Evolutionary conservation across 202 grass and related monocot species (phyloP), one percentile per base, ranked within the genome.

Genomic region (Elaeis oleifera): DNA sequence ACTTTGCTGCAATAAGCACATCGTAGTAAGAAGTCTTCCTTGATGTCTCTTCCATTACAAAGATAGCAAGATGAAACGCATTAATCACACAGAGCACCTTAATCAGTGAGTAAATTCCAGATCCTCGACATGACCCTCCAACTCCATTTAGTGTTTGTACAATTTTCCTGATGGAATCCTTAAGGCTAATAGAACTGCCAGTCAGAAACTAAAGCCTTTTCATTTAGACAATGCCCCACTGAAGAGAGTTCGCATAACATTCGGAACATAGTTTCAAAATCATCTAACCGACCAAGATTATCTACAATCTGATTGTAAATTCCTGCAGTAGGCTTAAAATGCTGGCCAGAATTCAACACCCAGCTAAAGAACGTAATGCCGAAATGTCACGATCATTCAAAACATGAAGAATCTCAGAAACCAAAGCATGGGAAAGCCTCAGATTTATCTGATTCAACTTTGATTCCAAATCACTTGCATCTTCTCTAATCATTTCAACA

Each of bases 41-140:
- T 3, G 63, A 19, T 25, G 81, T 85, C 69, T 81, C 71, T 64
- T 80, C 63, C 32, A 96, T 90, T 58, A 91, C 71, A 5, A 51
- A 79, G 18, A 79, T 63, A 11, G 84, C 91, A 22, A 76, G 76
- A 25, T 81, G 74, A 61, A 89, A 83, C 26, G 83, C 76, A n/a
- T 78, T 81, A n/a, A 81, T 58, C 18, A 68, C 79, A 27, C 81
- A 84, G 51, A 90, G 74, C 2, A 66, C 55, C 56, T 84, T 96
- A 22, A 96, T 71, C 54, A 90, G 71, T 18, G 84, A 83, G 58
- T 90, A 95, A 56, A 87, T 85, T 23, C 90, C 90, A 17, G 83
- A 84, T 15, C 80, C 69, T 49, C 78, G 66, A 62, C 78, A 95
- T 65, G 76, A 84, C 3, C 74, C 87, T 1, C 77, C 78, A 3